Percentiles rank a stretch among this genome's conserved stretches.
Conservation (phyloP, 2,329 filamentous ascomycete species). For the Gremmenia infestans region DNA sequence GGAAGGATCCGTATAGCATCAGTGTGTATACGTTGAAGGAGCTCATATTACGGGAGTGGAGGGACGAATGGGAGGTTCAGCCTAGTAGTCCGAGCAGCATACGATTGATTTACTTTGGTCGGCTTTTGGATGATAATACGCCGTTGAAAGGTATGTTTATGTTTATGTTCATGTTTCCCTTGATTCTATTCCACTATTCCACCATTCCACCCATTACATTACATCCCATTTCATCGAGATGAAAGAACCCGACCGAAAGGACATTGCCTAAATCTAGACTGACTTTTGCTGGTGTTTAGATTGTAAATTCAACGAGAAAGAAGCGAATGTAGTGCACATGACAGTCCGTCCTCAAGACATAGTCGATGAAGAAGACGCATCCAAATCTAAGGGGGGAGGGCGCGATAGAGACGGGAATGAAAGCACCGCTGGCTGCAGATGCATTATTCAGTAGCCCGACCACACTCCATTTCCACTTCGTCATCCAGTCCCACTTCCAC, state of each 20-base stretch:
- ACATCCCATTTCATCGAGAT: too few relatives aligned
- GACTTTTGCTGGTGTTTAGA: slow-evolving; percentile 44
- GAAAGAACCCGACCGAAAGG: too few relatives aligned
- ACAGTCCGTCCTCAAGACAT: slow-evolving; percentile 81
- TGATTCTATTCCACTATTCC: too few relatives aligned
- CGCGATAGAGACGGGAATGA: slow-evolving; percentile 51
- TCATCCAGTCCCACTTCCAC: not conserved
- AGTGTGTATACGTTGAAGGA: slow-evolving; percentile 93
- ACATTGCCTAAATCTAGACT: not conserved
- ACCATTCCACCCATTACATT: too few relatives aligned
- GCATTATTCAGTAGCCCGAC: slow-evolving; percentile 51
- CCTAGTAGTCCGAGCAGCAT: slow-evolving; percentile 86
- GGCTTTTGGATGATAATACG: slow-evolving; percentile 84
- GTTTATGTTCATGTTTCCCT: not conserved
- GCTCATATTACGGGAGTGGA: slow-evolving; percentile 88
- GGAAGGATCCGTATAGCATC: slow-evolving; percentile 77
- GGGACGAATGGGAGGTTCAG: slow-evolving; percentile 83
- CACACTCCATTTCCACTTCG: not conserved
- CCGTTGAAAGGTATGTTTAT: slow-evolving; percentile 67
- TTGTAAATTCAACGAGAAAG: slow-evolving; percentile 69
- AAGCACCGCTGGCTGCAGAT: slow-evolving; percentile 56
- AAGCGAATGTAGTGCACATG: slow-evolving; percentile 89
- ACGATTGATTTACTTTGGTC: slow-evolving; percentile 85
- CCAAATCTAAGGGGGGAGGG: slow-evolving; percentile 26
- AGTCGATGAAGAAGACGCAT: slow-evolving; percentile 61